Percentiles rank a stretch among this genome's conserved stretches.
Evolutionary conservation across 73 alveolate species (phyloP).

Genomic region (Paramecium caudatum): DNA sequence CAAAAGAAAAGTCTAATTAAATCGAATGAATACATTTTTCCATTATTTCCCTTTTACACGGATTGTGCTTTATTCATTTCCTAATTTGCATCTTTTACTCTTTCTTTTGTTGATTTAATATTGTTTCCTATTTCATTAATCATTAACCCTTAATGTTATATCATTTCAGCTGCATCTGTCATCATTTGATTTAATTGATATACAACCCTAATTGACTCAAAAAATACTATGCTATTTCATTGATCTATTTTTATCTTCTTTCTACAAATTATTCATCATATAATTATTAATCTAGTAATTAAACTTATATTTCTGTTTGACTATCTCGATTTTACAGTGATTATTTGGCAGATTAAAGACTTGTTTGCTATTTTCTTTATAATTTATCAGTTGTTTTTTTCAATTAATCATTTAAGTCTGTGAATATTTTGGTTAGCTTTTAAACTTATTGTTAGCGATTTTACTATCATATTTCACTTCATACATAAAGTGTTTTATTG

Average conservation of each 20-base stretch:
- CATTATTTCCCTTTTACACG: constrained; percentile 13
- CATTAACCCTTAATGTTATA: not conserved
- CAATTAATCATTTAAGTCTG: not conserved
- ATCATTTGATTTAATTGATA: constrained; percentile 52
- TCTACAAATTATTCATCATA: constrained; percentile 42
- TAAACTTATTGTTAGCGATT: not conserved
- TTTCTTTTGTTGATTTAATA: not conserved
- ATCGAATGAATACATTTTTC: not conserved
- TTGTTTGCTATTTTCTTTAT: constrained; percentile 3
- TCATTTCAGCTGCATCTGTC: constrained; percentile 55
- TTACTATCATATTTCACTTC: not conserved
- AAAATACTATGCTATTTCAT: constrained; percentile 38
- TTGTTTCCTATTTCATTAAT: not conserved
- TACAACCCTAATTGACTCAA: not conserved
- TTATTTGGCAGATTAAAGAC: constrained; percentile 34
- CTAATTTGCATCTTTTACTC: not conserved
- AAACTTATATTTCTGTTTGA: not conserved
- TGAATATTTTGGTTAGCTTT: not conserved
- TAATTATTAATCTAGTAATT: not conserved
- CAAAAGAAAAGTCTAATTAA: constrained; percentile 5
- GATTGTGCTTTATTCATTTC: not conserved
- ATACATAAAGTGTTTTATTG: constrained; percentile 14
- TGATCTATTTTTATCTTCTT: constrained; percentile 29
- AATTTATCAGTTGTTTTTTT: constrained; percentile 15
- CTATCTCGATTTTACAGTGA: not conserved